Base-by-base conservation (phyloP, 2,329 filamentous ascomycete species). In the Blastomyces gilchristii region DNA sequence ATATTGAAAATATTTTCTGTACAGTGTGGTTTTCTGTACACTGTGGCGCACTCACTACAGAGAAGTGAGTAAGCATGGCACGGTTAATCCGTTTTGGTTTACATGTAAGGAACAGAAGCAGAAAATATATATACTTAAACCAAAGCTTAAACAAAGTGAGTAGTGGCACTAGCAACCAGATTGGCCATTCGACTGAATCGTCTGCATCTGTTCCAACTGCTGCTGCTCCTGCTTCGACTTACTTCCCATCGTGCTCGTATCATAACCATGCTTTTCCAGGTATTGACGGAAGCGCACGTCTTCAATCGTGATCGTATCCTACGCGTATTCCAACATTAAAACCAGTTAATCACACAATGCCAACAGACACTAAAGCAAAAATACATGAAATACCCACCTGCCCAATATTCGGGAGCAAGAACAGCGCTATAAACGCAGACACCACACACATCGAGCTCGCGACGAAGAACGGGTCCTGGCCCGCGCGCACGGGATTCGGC, bases 391-490 rank as follows among this genome's bases (percentile, higher is more conserved):
- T 47, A 65, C 69, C 14, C 67, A 76, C 78, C 72, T 80, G 85
- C 12, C 86, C 86, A 65, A 97, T 88, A 58, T 89, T 78, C 0
- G 92, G 92, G 59, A 96, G 75, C 63, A 83, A 82, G 69, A 91
- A 83, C 9, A 88, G 77, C 1, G 85, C 84, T 37, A 92, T 73
- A 11, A 78, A 75, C 0, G 89, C 90, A 1, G 86, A 87, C 58
- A 96, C 79, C n/a, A 95, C 75, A 68, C 90, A 94, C 62, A 96
- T 75, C 31, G 83, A 80, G 49, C 87, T 88, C 1, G 87, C 87
- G n/a, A 97, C 90, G 74, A 86, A 96, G 78, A 96, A 97, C 0
- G 91, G 91, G 68, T 95, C 91, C 72, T 96, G 91, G 0, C 90
- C 90, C 5, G 81, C 80, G 25, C 83, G 81, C 25, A 83, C 76